These are phyloP conservation scores for Cucurbita argyrosperma DNA, from an alignment of 306 rosid species.

Conservation along the genomic window DNA sequence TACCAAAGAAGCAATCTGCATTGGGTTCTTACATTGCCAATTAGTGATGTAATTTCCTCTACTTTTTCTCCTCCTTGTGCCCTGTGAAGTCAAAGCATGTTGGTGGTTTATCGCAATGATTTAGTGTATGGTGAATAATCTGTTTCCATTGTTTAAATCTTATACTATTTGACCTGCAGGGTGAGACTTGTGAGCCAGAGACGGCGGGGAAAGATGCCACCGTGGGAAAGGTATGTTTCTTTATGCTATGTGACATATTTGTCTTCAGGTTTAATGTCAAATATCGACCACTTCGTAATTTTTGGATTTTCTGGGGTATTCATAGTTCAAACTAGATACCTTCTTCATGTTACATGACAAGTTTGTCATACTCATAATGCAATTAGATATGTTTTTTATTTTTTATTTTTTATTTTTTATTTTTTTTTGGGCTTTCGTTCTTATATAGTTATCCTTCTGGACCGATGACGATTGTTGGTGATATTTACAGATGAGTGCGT, in stretches of 20 bases:
- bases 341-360: background rate
- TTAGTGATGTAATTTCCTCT: background rate
- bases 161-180: conserved; percentile 45
- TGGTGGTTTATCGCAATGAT: background rate
- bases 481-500: conserved; percentile 56
- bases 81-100: background rate
- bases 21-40: background rate
- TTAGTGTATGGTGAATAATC: background rate
- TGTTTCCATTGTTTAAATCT: conserved; percentile 3
- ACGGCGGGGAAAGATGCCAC: conserved; percentile 45
- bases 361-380: background rate
- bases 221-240: conserved; percentile 46
- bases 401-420: too few relatives aligned
- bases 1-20: background rate
- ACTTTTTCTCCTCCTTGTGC: background rate
- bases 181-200: conserved; percentile 63
- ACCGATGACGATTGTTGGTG: background rate
- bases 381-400: background rate
- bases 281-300: background rate
- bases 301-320: background rate
- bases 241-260: background rate
- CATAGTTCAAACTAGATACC: background rate
- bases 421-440: background rate
- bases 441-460: background rate
- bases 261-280: background rate